These are phyloP conservation scores for Debaryomyces singareniensis DNA, from an alignment of 1,139 yeast genomes.

Conservation along the genomic window DNA sequence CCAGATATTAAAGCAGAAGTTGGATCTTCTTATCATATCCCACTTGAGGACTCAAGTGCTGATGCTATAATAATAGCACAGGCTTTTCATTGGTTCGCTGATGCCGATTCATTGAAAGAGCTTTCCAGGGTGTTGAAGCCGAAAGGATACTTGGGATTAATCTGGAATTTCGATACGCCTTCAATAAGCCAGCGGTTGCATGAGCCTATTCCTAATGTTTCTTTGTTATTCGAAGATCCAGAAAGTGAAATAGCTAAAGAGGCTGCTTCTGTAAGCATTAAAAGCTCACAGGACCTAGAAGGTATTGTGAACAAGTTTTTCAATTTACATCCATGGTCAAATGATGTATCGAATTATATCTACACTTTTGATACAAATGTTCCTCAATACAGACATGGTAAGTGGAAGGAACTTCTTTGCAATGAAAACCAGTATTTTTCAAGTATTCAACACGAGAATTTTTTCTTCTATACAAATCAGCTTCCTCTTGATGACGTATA, in stretches of 20 bases:
- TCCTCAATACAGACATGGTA: slow-evolving; percentile 52
- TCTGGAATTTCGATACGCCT: slow-evolving; percentile 57
- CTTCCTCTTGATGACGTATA: slow-evolving; percentile 30
- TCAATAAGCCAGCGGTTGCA: slow-evolving; percentile 10
- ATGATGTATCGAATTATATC: slow-evolving; percentile 17
- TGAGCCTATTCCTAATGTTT: slow-evolving; percentile 7
- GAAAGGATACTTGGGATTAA: slow-evolving; percentile 43
- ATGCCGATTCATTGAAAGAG: slow-evolving; percentile 42
- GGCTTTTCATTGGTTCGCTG: slow-evolving; percentile 68
- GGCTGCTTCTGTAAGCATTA: slow-evolving; percentile 3
- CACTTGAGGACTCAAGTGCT: slow-evolving; percentile 36
- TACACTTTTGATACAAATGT: slow-evolving; percentile 32
- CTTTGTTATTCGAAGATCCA: slow-evolving; percentile 11
- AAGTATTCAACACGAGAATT: slow-evolving; percentile 23
- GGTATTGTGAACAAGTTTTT: slow-evolving; percentile 5
- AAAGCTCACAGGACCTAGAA: slow-evolving; percentile 1
- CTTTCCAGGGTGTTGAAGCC: slow-evolving; percentile 46
- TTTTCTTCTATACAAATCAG: slow-evolving; percentile 24
- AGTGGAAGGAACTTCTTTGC: slow-evolving; percentile 41
- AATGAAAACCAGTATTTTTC: slow-evolving; percentile 17
- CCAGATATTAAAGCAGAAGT: slow-evolving; percentile 35
- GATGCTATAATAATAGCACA: slow-evolving; percentile 59
- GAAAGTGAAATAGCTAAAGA: too few relatives aligned
- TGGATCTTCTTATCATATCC: slow-evolving; percentile 47
- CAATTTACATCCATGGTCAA: slow-evolving; percentile 18